These are phyloP conservation scores for Dioscorea alata DNA, from an alignment of 106 monocot genomes.

Conservation along the genomic window DNA sequence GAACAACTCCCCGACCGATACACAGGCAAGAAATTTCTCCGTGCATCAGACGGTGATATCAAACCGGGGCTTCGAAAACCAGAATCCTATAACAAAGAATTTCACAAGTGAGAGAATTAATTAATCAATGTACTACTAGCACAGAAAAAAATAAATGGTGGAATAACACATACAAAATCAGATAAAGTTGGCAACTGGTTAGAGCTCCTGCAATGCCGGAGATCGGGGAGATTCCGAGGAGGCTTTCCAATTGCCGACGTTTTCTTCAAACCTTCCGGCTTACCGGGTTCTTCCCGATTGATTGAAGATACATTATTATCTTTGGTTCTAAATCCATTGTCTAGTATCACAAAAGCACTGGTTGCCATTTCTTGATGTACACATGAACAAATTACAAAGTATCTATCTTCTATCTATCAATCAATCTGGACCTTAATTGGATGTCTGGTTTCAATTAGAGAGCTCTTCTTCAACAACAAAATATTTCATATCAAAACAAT, in stretches of 20 bases:
- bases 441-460: too few relatives aligned
- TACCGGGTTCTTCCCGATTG: too few relatives aligned
- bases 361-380: too few relatives aligned
- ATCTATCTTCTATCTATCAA: too few relatives aligned
- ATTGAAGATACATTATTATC: too few relatives aligned
- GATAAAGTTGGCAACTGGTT: not conserved
- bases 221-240: slow-evolving; percentile 1
- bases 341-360: too few relatives aligned
- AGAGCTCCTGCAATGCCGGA: slow-evolving; percentile 8
- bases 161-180: not conserved
- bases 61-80: not conserved
- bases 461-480: too few relatives aligned
- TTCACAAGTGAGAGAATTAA: not conserved
- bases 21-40: not conserved
- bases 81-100: slow-evolving; percentile 2
- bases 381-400: too few relatives aligned
- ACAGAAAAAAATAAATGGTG: not conserved
- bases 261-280: too few relatives aligned
- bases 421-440: too few relatives aligned
- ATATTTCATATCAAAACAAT: too few relatives aligned
- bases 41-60: not conserved
- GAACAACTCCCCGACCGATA: slow-evolving; percentile 37
- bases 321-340: too few relatives aligned
- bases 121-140: not conserved
- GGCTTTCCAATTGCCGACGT: not conserved